A percentile compares a stretch with the other conserved stretches of the same genome.
Evolutionary conservation across 192 early-diverging fungal genomes (phyloP).

Genomic region (Backusella circina): DNA sequence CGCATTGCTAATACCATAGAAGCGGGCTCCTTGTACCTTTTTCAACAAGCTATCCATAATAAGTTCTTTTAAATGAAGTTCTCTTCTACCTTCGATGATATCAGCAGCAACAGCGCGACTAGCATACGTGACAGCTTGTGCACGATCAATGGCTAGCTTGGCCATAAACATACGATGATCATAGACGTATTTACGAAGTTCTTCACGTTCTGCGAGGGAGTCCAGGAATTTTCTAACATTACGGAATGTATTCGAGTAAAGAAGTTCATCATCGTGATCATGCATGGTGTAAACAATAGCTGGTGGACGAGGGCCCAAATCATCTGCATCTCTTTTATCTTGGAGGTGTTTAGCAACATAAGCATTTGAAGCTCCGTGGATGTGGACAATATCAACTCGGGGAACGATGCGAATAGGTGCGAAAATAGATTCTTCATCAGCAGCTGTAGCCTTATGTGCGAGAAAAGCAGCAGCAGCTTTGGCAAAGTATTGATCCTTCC

Average conservation of each 20-base stretch:
- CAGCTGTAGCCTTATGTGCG: conserved; percentile 38
- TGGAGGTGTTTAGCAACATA: conserved; percentile 44
- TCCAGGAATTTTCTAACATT: conserved; percentile 51
- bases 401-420: conserved; percentile 20
- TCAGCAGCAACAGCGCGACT: conserved; percentile 48
- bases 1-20: conserved; percentile 52
- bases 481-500: conserved; percentile 55
- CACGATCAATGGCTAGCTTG: conserved; percentile 42
- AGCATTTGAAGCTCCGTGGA: conserved; percentile 54
- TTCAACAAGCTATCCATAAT: conserved; percentile 47
- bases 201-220: conserved; percentile 17
- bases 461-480: conserved; percentile 53
- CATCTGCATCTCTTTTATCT: conserved; percentile 12
- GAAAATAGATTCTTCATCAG: conserved; percentile 48
- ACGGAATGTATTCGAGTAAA: conserved; percentile 42
- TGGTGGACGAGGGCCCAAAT: conserved; percentile 43
- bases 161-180: conserved; percentile 49
- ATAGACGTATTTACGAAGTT: conserved; percentile 39
- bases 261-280: conserved; percentile 53
- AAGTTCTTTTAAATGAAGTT: conserved; percentile 53
- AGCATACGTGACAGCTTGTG: conserved; percentile 48
- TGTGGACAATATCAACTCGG: conserved; percentile 50
- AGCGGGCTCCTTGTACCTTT: conserved; percentile 42
- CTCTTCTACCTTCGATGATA: conserved; percentile 46
- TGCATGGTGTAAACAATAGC: conserved; percentile 56